Percentiles rank a stretch among this genome's conserved stretches.
Evolutionary conservation across 176 grass and related monocot species (phyloP).

Genomic region (Phyllostachys edulis): DNA sequence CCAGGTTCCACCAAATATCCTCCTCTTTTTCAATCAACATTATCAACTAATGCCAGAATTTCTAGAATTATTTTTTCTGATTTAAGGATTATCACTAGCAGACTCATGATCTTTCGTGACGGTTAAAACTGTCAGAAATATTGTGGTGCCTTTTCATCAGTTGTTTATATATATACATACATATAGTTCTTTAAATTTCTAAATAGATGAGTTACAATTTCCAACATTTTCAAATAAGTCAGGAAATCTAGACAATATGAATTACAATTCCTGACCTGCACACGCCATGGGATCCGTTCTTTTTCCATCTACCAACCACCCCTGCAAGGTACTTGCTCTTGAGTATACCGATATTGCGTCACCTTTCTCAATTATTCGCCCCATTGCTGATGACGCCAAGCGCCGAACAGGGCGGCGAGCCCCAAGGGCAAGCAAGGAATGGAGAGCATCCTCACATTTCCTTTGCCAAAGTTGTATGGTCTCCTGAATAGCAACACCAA

Average conservation of each 20-base stretch:
- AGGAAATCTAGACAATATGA: constrained; percentile 16
- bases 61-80: not conserved
- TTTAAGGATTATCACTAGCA: not conserved
- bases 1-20: not conserved
- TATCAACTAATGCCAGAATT: not conserved
- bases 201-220: constrained; percentile 16
- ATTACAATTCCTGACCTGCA: constrained; percentile 62
- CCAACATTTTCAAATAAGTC: not conserved
- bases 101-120: not conserved
- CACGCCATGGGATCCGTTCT: constrained; percentile 71
- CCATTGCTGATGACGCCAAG: constrained; percentile 81
- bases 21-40: not conserved
- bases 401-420: constrained; percentile 75
- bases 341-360: constrained; percentile 88
- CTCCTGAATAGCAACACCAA: constrained; percentile 54
- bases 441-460: constrained; percentile 97
- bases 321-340: constrained; percentile 87
- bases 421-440: constrained; percentile 80
- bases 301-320: constrained; percentile 90
- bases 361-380: constrained; percentile 80
- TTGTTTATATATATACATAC: not conserved
- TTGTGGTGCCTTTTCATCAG: not conserved
- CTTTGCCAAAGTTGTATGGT: constrained; percentile 94
- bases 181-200: not conserved
- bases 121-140: not conserved